phyloP scores from a whole-genome alignment of 371 early-diverging fungal genomes.

The Entomophthora muscae region DNA sequence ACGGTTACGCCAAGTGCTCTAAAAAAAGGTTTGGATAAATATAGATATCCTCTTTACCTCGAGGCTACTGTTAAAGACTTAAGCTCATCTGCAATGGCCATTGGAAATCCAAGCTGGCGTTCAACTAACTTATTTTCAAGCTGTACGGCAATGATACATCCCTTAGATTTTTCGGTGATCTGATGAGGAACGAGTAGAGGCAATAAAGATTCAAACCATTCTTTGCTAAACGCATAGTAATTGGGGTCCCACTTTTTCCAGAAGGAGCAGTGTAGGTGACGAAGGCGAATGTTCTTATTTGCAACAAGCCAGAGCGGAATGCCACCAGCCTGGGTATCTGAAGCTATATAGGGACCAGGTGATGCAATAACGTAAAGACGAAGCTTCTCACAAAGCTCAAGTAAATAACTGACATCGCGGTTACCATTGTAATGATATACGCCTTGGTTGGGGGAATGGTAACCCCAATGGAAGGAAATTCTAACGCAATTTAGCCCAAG shows the following conservation, averaged over 20 bases:
- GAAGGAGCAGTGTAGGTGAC: slow-evolving; percentile 49
- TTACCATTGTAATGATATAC: slow-evolving; percentile 62
- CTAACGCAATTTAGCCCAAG: slow-evolving; percentile 63
- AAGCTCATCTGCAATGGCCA: slow-evolving; percentile 72
- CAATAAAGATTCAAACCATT: slow-evolving; percentile 53
- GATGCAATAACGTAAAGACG: slow-evolving; percentile 64
- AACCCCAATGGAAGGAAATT: slow-evolving; percentile 86
- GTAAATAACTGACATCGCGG: slow-evolving; percentile 52
- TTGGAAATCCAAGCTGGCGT: slow-evolving; percentile 34
- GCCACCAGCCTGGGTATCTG: slow-evolving; percentile 75
- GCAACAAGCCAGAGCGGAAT: slow-evolving; percentile 69
- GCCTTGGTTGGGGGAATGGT: slow-evolving; percentile 56
- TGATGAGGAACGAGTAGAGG: slow-evolving; percentile 64
- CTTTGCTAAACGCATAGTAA: slow-evolving; percentile 45
- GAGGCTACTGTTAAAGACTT: slow-evolving; percentile 53
- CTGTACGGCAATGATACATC: slow-evolving; percentile 59
- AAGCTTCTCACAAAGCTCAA: slow-evolving; percentile 51
- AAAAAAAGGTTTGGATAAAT: background rate
- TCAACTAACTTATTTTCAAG: slow-evolving; percentile 69
- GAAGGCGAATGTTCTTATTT: slow-evolving; percentile 42
- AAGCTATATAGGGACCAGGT: slow-evolving; percentile 78
- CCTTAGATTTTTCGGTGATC: slow-evolving; percentile 40
- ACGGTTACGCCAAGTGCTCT: slow-evolving; percentile 57
- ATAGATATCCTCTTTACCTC: slow-evolving; percentile 5
- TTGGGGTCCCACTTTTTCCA: slow-evolving; percentile 37